A percentile compares a stretch with the other conserved stretches of the same genome.
phyloP scores from a whole-genome alignment of 257 asterid genomes.

The Petunia axillaris region DNA sequence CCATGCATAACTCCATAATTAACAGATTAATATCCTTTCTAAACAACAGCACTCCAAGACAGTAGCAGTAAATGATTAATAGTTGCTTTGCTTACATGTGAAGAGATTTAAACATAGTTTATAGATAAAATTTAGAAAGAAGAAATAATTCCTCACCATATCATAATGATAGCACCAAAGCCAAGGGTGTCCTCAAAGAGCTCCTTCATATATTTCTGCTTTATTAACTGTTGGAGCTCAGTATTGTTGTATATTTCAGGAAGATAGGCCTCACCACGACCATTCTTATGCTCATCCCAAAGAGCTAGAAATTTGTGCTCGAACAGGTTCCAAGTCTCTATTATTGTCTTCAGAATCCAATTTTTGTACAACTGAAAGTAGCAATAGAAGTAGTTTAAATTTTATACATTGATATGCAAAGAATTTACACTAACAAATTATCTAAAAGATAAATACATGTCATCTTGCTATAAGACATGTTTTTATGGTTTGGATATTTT shows the following conservation, averaged over 20 bases:
- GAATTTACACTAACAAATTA: not conserved
- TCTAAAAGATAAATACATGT: no score
- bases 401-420: not conserved
- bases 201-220: conserved; percentile 70
- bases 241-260: conserved; percentile 72
- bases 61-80: no score
- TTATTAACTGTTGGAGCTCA: conserved; percentile 59
- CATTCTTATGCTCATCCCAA: conserved; percentile 89
- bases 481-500: no score
- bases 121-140: not conserved
- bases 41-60: no score
- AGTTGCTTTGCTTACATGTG: no score
- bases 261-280: conserved; percentile 98
- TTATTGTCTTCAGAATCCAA: conserved; percentile 84
- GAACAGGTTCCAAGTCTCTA: conserved; percentile 91
- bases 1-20: no score
- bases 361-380: conserved; percentile 62
- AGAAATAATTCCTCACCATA: conserved; percentile 52
- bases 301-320: conserved; percentile 70
- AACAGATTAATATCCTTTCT: no score
- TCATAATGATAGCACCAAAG: conserved; percentile 96
- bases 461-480: no score
- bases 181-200: conserved; percentile 90
- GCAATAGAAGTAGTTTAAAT: no score
- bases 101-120: no score